Percentiles rank a stretch among this genome's conserved stretches.
phyloP scores from a whole-genome alignment of 345 rosid species.

The Aurinia saxatilis region DNA sequence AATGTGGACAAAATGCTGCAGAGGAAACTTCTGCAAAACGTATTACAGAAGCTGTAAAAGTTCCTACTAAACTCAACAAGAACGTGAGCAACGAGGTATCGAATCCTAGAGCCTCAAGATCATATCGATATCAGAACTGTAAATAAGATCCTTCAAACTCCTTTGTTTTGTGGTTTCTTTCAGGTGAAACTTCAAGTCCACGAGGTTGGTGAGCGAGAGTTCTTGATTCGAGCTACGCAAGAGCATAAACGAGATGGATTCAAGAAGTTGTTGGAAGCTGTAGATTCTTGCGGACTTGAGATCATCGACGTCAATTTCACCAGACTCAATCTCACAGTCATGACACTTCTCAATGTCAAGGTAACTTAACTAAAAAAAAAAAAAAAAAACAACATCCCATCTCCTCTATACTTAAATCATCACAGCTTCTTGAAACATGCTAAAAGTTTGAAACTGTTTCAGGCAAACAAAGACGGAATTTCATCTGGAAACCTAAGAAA shows the following conservation, averaged over 20 bases:
- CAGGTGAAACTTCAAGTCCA: constrained; percentile 58
- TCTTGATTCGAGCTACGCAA: constrained; percentile 42
- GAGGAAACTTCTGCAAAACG: constrained; percentile 10
- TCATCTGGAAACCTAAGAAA: constrained; percentile 15
- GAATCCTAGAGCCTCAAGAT: background rate
- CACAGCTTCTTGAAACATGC: background rate
- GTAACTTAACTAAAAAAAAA: constrained; percentile 34
- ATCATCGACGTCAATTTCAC: constrained; percentile 67
- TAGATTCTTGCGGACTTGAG: constrained; percentile 46
- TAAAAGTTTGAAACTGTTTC: background rate
- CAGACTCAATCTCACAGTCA: constrained; percentile 40
- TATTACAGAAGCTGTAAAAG: constrained; percentile 11
- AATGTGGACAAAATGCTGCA: constrained; percentile 17
- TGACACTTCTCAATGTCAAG: constrained; percentile 58
- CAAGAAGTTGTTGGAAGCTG: constrained; percentile 47
- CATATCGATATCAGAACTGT: background rate
- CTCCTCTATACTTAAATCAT: background rate
- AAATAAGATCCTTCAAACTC: background rate
- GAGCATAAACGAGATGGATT: constrained; percentile 52
- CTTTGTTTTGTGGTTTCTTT: background rate
- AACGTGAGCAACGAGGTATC: constrained; percentile 13
- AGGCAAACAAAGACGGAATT: constrained; percentile 18
- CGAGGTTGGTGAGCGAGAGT: constrained; percentile 40
- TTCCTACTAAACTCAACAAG: constrained; percentile 4
- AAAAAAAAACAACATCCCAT: no score